Evolutionary conservation across 208 protist genomes (phyloP).

Genomic region (Trypanosoma brucei): DNA sequence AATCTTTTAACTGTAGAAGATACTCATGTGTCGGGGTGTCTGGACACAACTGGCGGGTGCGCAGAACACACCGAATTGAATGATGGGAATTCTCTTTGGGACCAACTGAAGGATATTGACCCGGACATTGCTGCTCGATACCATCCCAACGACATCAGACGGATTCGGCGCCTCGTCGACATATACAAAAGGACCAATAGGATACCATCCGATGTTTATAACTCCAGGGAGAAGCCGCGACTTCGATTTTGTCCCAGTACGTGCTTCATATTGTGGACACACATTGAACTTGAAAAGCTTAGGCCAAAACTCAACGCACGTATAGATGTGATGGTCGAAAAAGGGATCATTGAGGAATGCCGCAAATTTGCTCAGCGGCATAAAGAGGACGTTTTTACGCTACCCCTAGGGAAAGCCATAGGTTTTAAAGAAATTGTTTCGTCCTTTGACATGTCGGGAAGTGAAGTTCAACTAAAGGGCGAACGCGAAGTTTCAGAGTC

Average conservation of each 20-base stretch:
- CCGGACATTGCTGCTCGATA: constrained; percentile 54
- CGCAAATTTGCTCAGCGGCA: constrained; percentile 25
- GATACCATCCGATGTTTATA: constrained; percentile 51
- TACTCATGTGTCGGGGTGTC: background rate
- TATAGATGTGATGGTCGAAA: constrained; percentile 75
- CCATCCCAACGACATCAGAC: constrained; percentile 81
- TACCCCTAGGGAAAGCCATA: constrained; percentile 60
- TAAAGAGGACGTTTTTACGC: constrained; percentile 41
- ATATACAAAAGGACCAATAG: constrained; percentile 55
- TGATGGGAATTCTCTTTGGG: constrained; percentile 34
- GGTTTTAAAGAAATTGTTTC: constrained; percentile 76
- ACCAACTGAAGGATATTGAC: constrained; percentile 61
- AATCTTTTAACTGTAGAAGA: constrained; percentile 42
- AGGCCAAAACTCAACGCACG: constrained; percentile 44
- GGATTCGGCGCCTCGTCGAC: constrained; percentile 70
- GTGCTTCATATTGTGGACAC: constrained; percentile 71
- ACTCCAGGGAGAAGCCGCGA: constrained; percentile 2
- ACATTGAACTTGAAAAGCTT: constrained; percentile 33
- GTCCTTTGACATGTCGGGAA: constrained; percentile 9
- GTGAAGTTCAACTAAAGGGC: constrained; percentile 2
- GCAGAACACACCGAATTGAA: background rate
- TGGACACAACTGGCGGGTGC: background rate
- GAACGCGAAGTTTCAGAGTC: constrained; percentile 23
- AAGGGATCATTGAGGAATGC: constrained; percentile 67
- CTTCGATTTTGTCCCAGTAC: constrained; percentile 34